Evolutionary conservation across 768 basidiomycete genomes (phyloP).

Genomic region (Cyclocybe aegerita): DNA sequence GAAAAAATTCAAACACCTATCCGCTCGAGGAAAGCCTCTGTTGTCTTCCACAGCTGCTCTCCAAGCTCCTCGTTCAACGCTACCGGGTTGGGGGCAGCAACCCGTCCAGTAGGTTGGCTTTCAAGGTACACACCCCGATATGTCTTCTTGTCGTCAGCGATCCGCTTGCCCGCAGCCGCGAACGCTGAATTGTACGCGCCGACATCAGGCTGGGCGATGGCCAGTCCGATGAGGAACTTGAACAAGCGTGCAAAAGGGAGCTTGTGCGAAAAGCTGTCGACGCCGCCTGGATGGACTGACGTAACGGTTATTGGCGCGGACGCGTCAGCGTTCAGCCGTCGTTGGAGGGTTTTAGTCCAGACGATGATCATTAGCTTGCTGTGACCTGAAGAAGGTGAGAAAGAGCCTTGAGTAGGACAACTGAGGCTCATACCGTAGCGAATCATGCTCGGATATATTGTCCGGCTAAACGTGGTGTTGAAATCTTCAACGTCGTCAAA

Average conservation of each 20-base stretch:
- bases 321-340: neutral
- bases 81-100: slow-evolving; percentile 1
- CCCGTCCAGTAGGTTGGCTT: slow-evolving; percentile 6
- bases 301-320: slow-evolving; percentile 7
- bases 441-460: neutral
- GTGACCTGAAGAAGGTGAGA: neutral
- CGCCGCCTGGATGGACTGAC: slow-evolving; percentile 18
- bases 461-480: neutral
- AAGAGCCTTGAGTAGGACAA: neutral
- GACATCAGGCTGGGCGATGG: slow-evolving; percentile 8
- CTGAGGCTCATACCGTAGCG: slow-evolving; percentile 4
- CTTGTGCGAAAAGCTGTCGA: slow-evolving; percentile 21
- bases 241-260: slow-evolving; percentile 7
- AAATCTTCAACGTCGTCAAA: slow-evolving; percentile 6
- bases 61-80: slow-evolving; percentile 2
- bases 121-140: slow-evolving; percentile 20
- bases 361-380: slow-evolving; percentile 13
- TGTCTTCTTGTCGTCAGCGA: slow-evolving; percentile 11
- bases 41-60: slow-evolving; percentile 7
- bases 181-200: slow-evolving; percentile 21
- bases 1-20: neutral
- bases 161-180: slow-evolving; percentile 19
- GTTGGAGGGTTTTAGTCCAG: slow-evolving; percentile 5
- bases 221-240: slow-evolving; percentile 7
- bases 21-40: slow-evolving; percentile 3